These are phyloP conservation scores for Baorangia bicolor DNA, from an alignment of 768 basidiomycete species.

Conservation along the genomic window DNA sequence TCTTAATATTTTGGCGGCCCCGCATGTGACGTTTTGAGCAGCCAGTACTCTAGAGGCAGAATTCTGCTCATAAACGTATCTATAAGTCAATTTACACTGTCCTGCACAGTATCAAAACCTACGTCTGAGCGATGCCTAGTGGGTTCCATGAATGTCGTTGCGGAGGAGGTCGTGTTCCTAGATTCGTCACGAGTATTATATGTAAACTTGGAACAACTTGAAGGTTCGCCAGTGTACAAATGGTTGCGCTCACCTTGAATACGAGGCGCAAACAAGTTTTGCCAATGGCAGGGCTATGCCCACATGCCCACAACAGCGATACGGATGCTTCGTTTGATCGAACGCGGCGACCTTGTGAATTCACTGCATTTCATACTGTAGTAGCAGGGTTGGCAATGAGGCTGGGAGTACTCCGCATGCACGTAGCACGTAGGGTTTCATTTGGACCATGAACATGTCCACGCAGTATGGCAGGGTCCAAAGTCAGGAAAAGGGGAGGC, in stretches of 20 bases:
- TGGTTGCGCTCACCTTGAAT: slow-evolving; percentile 2
- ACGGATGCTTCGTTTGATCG: slow-evolving; percentile 6
- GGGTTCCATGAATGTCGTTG: slow-evolving; percentile 2
- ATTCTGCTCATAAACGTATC: slow-evolving; percentile 3
- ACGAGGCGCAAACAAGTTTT: background rate
- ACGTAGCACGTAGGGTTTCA: slow-evolving; percentile 2
- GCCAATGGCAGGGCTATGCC: slow-evolving; percentile 2
- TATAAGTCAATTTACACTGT: background rate
- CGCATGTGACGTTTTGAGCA: background rate
- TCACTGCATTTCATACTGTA: slow-evolving; percentile 1
- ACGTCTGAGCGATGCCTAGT: slow-evolving; percentile 8
- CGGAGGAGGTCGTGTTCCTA: background rate
- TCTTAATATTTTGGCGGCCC: background rate
- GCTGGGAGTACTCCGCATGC: slow-evolving; percentile 3
- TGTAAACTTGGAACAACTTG: background rate
- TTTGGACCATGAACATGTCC: background rate
- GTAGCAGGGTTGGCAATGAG: slow-evolving; percentile 11
- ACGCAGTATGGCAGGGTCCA: background rate
- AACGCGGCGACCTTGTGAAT: slow-evolving; percentile 19
- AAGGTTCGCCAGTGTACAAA: background rate
- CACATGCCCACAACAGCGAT: background rate
- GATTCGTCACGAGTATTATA: slow-evolving; percentile 13
- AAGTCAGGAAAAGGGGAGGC: background rate
- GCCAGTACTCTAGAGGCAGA: background rate
- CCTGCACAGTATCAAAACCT: background rate